These are phyloP conservation scores for Passiflora organensis DNA, from an alignment of 345 rosid genomes.

Conservation along the genomic window DNA sequence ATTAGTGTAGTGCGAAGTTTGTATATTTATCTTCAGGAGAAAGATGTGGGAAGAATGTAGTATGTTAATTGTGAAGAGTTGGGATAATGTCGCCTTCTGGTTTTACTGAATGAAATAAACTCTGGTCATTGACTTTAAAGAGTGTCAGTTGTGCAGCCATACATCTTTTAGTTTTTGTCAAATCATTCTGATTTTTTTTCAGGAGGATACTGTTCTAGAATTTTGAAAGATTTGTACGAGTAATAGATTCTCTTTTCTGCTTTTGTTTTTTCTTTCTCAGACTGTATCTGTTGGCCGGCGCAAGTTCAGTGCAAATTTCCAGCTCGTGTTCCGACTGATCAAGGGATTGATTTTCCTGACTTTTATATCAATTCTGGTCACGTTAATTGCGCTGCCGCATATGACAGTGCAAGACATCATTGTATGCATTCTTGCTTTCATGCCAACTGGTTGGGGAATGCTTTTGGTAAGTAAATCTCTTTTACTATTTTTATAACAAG, in stretches of 20 bases:
- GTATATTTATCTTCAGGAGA: background rate
- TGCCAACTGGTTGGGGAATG: conserved; percentile 99
- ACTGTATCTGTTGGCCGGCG: conserved; percentile 92
- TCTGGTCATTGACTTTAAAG: too few species aligned
- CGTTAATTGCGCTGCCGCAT: conserved; percentile 70
- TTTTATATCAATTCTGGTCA: conserved; percentile 67
- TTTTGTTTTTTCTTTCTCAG: conserved; percentile 32
- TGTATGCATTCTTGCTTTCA: conserved; percentile 92
- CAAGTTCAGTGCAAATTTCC: conserved; percentile 91
- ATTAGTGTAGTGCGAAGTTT: too few species aligned
- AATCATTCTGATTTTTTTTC: too few species aligned
- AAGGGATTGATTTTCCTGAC: conserved; percentile 95
- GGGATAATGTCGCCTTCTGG: too few species aligned
- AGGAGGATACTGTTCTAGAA: too few species aligned
- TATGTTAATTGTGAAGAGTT: too few species aligned
- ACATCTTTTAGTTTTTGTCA: too few species aligned
- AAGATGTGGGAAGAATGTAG: background rate
- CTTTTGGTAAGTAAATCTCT: conserved; percentile 56
- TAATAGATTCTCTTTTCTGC: too few species aligned
- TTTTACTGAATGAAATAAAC: too few species aligned
- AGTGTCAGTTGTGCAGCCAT: too few species aligned
- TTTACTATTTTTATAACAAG: background rate
- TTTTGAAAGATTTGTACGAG: background rate
- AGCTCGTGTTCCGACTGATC: conserved; percentile 84
- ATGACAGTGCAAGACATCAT: conserved; percentile 83